Conservation (phyloP, 2,329 filamentous ascomycete genomes). For the Cladosporium sp. region DNA sequence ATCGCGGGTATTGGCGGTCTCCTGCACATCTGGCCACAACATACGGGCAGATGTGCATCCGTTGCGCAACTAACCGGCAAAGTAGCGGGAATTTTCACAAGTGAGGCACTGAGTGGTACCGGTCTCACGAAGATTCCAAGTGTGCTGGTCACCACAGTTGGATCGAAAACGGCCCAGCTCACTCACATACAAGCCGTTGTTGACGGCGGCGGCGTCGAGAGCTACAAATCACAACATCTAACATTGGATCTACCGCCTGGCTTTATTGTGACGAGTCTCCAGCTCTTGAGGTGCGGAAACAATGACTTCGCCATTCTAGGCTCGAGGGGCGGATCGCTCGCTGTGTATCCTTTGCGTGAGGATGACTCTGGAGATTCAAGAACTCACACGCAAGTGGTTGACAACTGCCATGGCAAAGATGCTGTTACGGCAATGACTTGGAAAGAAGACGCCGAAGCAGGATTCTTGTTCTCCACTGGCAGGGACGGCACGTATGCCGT, state of each 20-base stretch:
- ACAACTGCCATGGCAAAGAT: conserved; percentile 47
- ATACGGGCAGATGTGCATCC: background rate
- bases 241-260: conserved; percentile 31
- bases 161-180: conserved; percentile 27
- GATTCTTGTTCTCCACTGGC: conserved; percentile 64
- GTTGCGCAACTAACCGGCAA: conserved; percentile 30
- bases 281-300: background rate
- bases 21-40: background rate
- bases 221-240: background rate
- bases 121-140: conserved; percentile 5
- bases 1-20: background rate
- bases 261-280: conserved; percentile 51
- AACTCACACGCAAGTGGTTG: background rate
- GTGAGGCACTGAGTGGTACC: background rate
- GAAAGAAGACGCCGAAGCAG: conserved; percentile 21
- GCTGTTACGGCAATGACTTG: conserved; percentile 62
- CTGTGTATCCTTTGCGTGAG: conserved; percentile 28
- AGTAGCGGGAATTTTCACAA: conserved; percentile 36
- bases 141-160: conserved; percentile 37
- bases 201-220: background rate
- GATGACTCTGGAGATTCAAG: background rate
- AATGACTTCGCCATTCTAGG: conserved; percentile 41
- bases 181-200: background rate
- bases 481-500: conserved; percentile 73
- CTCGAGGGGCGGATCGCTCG: conserved; percentile 52